These are phyloP conservation scores for Cylindrodendrum hubeiense DNA, from an alignment of 2,329 filamentous ascomycete genomes.

Conservation along the genomic window DNA sequence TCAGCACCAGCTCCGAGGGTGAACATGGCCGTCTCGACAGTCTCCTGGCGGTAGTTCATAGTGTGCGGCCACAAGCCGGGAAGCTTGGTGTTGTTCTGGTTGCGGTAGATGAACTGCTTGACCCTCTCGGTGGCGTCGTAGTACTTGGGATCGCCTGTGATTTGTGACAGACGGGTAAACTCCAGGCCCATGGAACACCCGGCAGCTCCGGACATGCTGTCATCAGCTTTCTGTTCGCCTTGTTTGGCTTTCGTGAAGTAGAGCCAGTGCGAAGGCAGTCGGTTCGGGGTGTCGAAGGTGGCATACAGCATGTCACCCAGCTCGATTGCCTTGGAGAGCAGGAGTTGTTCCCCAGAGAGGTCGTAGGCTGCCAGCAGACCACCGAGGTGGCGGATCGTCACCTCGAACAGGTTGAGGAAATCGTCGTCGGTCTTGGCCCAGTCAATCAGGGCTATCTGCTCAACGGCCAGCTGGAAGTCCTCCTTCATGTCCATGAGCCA, in stretches of 20 bases:
- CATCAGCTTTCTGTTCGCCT: conserved; percentile 52
- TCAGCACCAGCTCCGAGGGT: conserved; percentile 61
- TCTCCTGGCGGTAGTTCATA: conserved; percentile 71
- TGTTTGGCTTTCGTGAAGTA: conserved; percentile 56
- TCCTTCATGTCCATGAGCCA: conserved; percentile 70
- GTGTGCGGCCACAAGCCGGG: conserved; percentile 80
- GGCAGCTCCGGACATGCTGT: conserved; percentile 57
- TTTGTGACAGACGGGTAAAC: conserved; percentile 79
- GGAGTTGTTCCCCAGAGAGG: conserved; percentile 58
- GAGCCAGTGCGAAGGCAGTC: conserved; percentile 61
- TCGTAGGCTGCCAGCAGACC: conserved; percentile 66
- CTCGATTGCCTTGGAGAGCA: conserved; percentile 65
- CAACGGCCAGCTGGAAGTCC: conserved; percentile 67
- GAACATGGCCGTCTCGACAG: conserved; percentile 53
- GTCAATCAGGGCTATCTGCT: conserved; percentile 63
- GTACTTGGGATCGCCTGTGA: conserved; percentile 79
- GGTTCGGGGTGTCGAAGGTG: conserved; percentile 67
- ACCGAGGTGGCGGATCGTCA: conserved; percentile 68
- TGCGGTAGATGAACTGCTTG: conserved; percentile 73
- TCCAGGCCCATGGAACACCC: conserved; percentile 78
- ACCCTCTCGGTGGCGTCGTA: conserved; percentile 83
- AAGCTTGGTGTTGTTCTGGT: conserved; percentile 74
- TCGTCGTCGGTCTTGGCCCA: conserved; percentile 61
- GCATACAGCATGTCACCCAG: conserved; percentile 66
- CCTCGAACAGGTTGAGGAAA: conserved; percentile 72